phyloP scores from a whole-genome alignment of 257 asterid species.

The Solanum lignicaule region DNA sequence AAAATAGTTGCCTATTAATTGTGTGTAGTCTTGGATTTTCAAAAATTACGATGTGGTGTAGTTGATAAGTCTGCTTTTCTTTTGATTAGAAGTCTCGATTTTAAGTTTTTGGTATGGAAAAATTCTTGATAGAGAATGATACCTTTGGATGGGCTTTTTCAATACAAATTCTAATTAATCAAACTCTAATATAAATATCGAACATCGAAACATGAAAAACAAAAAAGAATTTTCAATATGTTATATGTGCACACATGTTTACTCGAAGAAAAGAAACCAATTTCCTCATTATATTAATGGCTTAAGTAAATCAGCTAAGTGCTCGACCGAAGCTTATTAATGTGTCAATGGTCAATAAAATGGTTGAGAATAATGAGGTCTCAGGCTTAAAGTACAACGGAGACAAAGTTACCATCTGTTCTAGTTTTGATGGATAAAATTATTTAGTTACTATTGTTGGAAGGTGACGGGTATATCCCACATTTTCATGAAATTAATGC shows the following conservation, averaged over 20 bases:
- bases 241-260: not conserved
- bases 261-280: not conserved
- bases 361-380: not conserved
- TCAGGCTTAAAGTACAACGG: not conserved
- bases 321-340: not conserved
- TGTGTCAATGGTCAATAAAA: no score
- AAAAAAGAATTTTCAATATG: not conserved
- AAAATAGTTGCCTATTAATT: not conserved
- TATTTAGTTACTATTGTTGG: no score
- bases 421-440: not conserved
- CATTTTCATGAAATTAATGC: not conserved
- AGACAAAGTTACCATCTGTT: not conserved
- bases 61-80: not conserved
- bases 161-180: not conserved
- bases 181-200: not conserved
- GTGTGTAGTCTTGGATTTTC: not conserved
- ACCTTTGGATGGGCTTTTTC: not conserved
- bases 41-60: not conserved
- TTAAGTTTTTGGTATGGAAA: not conserved
- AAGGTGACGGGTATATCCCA: not conserved
- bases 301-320: not conserved
- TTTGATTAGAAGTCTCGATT: not conserved
- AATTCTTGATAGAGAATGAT: not conserved
- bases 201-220: not conserved
- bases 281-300: not conserved